Conservation (phyloP, 306 rosid genomes). For the Dalbergia oliveri region DNA sequence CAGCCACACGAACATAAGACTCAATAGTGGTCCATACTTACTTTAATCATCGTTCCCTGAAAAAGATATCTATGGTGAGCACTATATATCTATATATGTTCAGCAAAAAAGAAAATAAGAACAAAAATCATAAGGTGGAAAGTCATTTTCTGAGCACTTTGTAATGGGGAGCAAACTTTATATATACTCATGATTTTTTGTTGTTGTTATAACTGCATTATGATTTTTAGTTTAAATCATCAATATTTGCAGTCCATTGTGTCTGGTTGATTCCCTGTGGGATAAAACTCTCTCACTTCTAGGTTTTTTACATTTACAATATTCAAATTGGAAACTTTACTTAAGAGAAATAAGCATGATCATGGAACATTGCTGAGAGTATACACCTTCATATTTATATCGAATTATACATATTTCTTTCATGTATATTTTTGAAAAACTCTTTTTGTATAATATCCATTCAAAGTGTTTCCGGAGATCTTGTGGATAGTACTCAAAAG, state of each 20-base stretch:
- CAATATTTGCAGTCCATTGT: no score
- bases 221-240: neutral
- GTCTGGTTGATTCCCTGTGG: no score
- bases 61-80: slow-evolving; percentile 42
- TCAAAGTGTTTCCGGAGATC: slow-evolving; percentile 15
- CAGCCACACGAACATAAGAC: slow-evolving; percentile 1
- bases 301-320: no score
- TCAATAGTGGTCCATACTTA: slow-evolving; percentile 38
- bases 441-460: neutral
- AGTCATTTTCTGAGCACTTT: slow-evolving; percentile 49
- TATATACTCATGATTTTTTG: neutral
- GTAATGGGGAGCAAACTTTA: slow-evolving; percentile 38
- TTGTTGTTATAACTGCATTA: slow-evolving; percentile 1
- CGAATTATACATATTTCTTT: neutral
- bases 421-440: neutral
- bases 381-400: neutral
- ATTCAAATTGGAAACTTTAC: no score
- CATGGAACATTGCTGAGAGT: neutral
- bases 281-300: no score
- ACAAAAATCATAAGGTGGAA: slow-evolving; percentile 44
- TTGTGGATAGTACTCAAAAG: slow-evolving; percentile 2
- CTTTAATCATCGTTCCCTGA: slow-evolving; percentile 49
- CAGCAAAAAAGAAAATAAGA: slow-evolving; percentile 27
- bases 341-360: neutral
- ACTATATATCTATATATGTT: slow-evolving; percentile 29